Conservation (phyloP, 2,329 filamentous ascomycete genomes). For the Lasiodiplodia gonubiensis region DNA sequence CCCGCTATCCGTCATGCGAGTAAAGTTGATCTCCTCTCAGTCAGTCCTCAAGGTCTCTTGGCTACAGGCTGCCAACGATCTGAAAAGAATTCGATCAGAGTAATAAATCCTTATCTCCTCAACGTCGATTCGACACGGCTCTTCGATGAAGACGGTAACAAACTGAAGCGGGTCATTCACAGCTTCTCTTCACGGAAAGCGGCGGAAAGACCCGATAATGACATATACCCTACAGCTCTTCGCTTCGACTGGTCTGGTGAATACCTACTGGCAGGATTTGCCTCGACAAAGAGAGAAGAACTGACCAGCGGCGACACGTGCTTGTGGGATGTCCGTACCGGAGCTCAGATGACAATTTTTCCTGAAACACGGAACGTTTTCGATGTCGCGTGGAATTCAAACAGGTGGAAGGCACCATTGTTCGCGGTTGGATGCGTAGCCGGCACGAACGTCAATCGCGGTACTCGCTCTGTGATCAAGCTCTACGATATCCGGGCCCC, state of each 20-base stretch:
- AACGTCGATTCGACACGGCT: conserved; percentile 19
- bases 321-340: conserved; percentile 58
- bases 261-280: conserved; percentile 62
- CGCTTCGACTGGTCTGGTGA: conserved; percentile 43
- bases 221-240: conserved; percentile 40
- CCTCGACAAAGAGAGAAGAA: conserved; percentile 44
- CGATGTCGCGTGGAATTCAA: conserved; percentile 63
- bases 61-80: conserved; percentile 55
- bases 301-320: conserved; percentile 57
- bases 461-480: conserved; percentile 57
- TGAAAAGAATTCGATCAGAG: conserved; percentile 43
- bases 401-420: conserved; percentile 38
- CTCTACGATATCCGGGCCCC: conserved; percentile 54
- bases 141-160: conserved; percentile 14
- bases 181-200: conserved; percentile 43
- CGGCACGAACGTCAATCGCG: conserved; percentile 43
- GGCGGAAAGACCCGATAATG: conserved; percentile 36
- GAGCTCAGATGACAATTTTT: conserved; percentile 48
- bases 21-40: conserved; percentile 58
- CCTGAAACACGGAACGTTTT: conserved; percentile 62
- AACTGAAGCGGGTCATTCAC: conserved; percentile 31
- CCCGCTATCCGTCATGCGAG: conserved; percentile 47
- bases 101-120: conserved; percentile 32
- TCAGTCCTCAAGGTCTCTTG: conserved; percentile 47
- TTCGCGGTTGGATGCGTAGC: conserved; percentile 62